Percentiles rank a stretch among this genome's conserved stretches.
These are phyloP conservation scores for Adansonia grandidieri DNA, from an alignment of 441 rosid genomes.

Conservation along the genomic window DNA sequence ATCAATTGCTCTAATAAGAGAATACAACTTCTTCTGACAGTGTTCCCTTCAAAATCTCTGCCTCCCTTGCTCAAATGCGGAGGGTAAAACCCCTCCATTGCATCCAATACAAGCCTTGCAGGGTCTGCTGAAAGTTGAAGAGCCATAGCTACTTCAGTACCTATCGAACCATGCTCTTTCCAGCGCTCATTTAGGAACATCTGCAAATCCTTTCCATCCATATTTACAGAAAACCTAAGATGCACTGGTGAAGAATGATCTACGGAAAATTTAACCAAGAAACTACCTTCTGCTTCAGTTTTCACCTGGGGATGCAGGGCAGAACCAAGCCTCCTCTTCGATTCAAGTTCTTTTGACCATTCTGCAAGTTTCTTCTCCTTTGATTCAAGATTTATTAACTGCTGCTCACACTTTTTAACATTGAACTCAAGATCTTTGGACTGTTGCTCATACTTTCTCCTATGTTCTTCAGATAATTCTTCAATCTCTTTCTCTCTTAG, in stretches of 20 bases:
- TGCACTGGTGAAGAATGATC: slow-evolving; percentile 23
- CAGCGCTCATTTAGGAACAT: slow-evolving; percentile 27
- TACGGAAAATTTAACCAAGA: background rate
- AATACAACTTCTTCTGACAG: slow-evolving; percentile 36
- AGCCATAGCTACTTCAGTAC: slow-evolving; percentile 23
- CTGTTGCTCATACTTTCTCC: slow-evolving; percentile 14
- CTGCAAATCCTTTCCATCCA: slow-evolving; percentile 34
- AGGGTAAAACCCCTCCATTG: slow-evolving; percentile 43
- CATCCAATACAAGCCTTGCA: slow-evolving; percentile 42
- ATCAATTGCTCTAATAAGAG: slow-evolving; percentile 36
- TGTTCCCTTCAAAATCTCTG: slow-evolving; percentile 22
- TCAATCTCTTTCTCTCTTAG: slow-evolving; percentile 31
- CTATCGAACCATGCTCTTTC: slow-evolving; percentile 15
- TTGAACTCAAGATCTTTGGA: slow-evolving; percentile 14
- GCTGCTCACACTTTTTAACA: slow-evolving; percentile 3
- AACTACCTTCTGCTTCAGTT: slow-evolving; percentile 17
- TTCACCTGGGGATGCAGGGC: slow-evolving; percentile 8
- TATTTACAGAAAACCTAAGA: slow-evolving; percentile 6
- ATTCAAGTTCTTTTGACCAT: slow-evolving; percentile 28
- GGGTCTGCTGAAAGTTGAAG: slow-evolving; percentile 34
- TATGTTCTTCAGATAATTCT: slow-evolving; percentile 1
- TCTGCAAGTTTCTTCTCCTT: slow-evolving; percentile 37
- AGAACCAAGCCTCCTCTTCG: slow-evolving; percentile 22
- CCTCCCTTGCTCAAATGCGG: slow-evolving; percentile 23
- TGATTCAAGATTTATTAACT: slow-evolving; percentile 25